phyloP scores from a whole-genome alignment of 129 eudicot genomes.

The Deinandra increscens region DNA sequence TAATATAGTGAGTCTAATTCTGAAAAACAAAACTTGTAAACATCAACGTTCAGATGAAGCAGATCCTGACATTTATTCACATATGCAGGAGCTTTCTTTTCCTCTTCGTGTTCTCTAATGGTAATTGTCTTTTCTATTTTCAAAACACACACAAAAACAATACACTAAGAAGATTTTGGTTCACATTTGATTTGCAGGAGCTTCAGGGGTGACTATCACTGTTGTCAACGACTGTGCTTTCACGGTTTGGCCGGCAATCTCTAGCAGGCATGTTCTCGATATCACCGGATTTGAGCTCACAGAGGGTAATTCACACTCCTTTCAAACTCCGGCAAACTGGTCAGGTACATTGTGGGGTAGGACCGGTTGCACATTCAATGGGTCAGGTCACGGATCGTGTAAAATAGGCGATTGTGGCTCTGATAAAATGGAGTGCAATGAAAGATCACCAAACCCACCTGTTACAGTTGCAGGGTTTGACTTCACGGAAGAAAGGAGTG shows the following conservation, averaged over 20 bases:
- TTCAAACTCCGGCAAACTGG: constrained; percentile 18
- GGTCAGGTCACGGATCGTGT: constrained; percentile 16
- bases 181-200: constrained; percentile 30
- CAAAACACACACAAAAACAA: neutral
- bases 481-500: no score
- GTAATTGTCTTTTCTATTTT: neutral
- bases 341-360: constrained; percentile 18
- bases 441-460: neutral
- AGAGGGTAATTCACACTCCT: constrained; percentile 15
- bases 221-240: constrained; percentile 14
- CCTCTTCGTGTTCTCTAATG: no score
- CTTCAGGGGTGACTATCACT: constrained; percentile 9
- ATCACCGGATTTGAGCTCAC: constrained; percentile 24
- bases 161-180: neutral
- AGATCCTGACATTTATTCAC: no score
- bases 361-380: constrained; percentile 24
- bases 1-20: no score
- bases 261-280: neutral
- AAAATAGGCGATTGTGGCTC: constrained; percentile 22
- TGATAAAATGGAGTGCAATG: constrained; percentile 15
- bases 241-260: constrained; percentile 27
- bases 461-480: constrained; percentile 8
- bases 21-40: no score
- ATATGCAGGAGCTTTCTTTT: no score
- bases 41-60: no score